Conservation (phyloP, 345 rosid genomes). For the Eucalyptus marginata region DNA sequence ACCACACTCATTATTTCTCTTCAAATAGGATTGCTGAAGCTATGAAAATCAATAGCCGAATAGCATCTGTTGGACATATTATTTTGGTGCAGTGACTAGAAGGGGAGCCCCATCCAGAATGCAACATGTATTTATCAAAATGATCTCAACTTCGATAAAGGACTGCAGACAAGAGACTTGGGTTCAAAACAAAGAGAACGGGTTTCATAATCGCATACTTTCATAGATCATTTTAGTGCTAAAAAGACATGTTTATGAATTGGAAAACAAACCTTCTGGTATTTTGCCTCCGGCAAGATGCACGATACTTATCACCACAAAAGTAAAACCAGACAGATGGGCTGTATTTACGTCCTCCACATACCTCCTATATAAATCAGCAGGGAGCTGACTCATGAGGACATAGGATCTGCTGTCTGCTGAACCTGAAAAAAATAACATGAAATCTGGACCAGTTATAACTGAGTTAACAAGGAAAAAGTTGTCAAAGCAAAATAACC, state of each 20-base stretch:
- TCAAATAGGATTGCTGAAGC: not conserved
- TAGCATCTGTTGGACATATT: not conserved
- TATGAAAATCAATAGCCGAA: not conserved
- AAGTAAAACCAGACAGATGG: slow-evolving; percentile 63
- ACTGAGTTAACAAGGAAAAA: not conserved
- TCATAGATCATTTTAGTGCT: not conserved
- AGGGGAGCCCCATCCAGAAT: not conserved
- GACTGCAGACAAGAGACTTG: not conserved
- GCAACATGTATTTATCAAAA: not conserved
- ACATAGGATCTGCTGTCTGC: slow-evolving; percentile 71
- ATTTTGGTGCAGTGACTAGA: not conserved
- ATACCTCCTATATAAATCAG: slow-evolving; percentile 43
- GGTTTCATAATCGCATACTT: not conserved
- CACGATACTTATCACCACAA: slow-evolving; percentile 61
- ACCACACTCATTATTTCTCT: not conserved
- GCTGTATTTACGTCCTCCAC: slow-evolving; percentile 49
- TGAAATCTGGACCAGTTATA: not conserved
- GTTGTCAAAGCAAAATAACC: not conserved
- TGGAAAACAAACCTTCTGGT: slow-evolving; percentile 46
- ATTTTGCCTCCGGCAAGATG: slow-evolving; percentile 81
- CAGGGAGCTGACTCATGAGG: slow-evolving; percentile 60
- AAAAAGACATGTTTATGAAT: not conserved
- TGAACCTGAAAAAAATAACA: slow-evolving; percentile 20
- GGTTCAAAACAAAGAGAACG: not conserved
- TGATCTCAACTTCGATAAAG: not conserved